Conservation (phyloP, 2,329 filamentous ascomycete species). For the Trichoderma sp. region DNA sequence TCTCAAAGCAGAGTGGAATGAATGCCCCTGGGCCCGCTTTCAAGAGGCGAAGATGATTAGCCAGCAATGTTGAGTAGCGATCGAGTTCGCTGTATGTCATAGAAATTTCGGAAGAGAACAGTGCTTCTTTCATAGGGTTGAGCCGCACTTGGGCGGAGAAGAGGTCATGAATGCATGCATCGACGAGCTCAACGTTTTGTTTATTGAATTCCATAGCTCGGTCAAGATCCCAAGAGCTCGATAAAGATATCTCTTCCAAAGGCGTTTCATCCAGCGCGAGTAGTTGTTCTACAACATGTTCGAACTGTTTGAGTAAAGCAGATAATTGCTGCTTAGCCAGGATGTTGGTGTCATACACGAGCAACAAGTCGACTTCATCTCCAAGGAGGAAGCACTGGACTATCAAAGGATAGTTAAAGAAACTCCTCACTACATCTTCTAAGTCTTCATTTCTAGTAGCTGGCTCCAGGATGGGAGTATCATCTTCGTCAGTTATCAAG, state of each 20-base stretch:
- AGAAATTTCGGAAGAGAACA: constrained; percentile 22
- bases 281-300: constrained; percentile 12
- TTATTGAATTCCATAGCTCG: not conserved
- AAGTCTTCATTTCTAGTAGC: not conserved
- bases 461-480: not conserved
- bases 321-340: not conserved
- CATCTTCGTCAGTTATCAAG: not conserved
- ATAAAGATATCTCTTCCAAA: not conserved
- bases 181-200: constrained; percentile 2
- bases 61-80: not conserved
- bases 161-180: not conserved
- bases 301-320: constrained; percentile 7
- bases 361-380: constrained; percentile 8
- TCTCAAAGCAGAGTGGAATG: constrained; percentile 29
- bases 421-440: not conserved
- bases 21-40: constrained; percentile 36
- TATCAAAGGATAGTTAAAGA: constrained; percentile 19
- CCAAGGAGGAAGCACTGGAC: not conserved
- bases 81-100: constrained; percentile 21
- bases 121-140: constrained; percentile 20
- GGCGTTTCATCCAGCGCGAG: not conserved
- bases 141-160: constrained; percentile 1
- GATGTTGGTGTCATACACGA: constrained; percentile 3
- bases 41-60: constrained; percentile 15
- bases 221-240: constrained; percentile 12